A percentile compares a stretch with the other conserved stretches of the same genome.
phyloP scores from a whole-genome alignment of 768 basidiomycete genomes.

The Inosperma sp. region DNA sequence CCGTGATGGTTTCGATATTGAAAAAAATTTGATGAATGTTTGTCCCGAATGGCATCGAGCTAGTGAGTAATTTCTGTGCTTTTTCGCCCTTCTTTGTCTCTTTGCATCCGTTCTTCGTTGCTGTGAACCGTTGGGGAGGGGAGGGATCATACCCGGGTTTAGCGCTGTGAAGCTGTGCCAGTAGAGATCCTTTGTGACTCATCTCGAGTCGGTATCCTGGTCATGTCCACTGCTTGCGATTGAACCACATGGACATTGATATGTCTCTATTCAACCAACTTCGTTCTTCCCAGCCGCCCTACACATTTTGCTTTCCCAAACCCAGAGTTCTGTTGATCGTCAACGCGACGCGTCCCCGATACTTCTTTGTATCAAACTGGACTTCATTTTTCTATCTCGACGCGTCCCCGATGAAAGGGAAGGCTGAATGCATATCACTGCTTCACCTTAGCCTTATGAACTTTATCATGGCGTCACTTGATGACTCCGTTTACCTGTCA shows the following conservation, averaged over 20 bases:
- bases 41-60: constrained; percentile 58
- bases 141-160: neutral
- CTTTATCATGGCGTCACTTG: constrained; percentile 2
- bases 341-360: too few species aligned
- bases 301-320: too few species aligned
- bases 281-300: too few species aligned
- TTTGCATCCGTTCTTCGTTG: neutral
- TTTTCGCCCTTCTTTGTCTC: constrained; percentile 3
- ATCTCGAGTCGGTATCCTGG: too few species aligned
- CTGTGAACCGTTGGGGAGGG: neutral
- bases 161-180: constrained; percentile 9
- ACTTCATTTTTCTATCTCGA: neutral
- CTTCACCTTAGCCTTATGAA: neutral
- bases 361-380: too few species aligned
- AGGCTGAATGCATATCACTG: neutral
- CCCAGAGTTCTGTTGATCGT: too few species aligned
- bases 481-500: constrained; percentile 1
- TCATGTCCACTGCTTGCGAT: too few species aligned
- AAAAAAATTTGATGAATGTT: constrained; percentile 55
- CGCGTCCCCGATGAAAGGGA: neutral
- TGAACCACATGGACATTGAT: neutral
- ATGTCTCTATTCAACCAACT: too few species aligned
- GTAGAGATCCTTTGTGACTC: neutral
- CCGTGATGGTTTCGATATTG: constrained; percentile 58
- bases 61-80: constrained; percentile 39